Evolutionary conservation across 75 land plant species (phyloP).

Genomic region (Picea glauca): DNA sequence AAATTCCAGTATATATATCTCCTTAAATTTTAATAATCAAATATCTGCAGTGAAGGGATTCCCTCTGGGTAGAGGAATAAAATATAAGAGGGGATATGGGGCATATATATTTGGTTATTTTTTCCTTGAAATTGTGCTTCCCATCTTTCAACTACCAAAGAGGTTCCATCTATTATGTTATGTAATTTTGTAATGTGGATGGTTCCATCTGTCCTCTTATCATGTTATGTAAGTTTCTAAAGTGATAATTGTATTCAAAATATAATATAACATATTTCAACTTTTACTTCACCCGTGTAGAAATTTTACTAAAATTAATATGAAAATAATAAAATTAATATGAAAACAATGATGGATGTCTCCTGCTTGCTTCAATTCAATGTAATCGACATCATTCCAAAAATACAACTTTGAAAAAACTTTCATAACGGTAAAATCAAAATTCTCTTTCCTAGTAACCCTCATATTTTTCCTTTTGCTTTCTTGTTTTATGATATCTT

Average conservation of each 20-base stretch:
- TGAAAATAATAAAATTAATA: background rate
- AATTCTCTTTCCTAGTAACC: background rate
- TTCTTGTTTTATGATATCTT: too few relatives aligned
- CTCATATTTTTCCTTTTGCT: too few relatives aligned
- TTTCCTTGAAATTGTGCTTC: background rate
- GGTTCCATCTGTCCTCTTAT: too few relatives aligned
- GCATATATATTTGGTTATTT: background rate
- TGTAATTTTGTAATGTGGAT: too few relatives aligned
- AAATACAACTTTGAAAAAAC: background rate
- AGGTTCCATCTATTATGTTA: background rate
- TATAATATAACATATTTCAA: background rate
- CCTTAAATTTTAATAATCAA: too few relatives aligned
- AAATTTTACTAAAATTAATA: background rate
- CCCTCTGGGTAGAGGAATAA: too few relatives aligned
- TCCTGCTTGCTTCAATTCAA: background rate
- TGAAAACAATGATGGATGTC: background rate
- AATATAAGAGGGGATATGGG: constrained; percentile 56
- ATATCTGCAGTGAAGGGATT: too few relatives aligned
- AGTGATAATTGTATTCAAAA: background rate
- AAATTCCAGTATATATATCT: too few relatives aligned
- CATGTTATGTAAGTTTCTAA: background rate
- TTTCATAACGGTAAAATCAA: background rate
- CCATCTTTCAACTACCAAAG: background rate
- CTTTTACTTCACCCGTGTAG: background rate
- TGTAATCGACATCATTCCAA: background rate